phyloP scores from a whole-genome alignment of 2,329 filamentous ascomycete genomes.

The Blastomyces emzantsi region DNA sequence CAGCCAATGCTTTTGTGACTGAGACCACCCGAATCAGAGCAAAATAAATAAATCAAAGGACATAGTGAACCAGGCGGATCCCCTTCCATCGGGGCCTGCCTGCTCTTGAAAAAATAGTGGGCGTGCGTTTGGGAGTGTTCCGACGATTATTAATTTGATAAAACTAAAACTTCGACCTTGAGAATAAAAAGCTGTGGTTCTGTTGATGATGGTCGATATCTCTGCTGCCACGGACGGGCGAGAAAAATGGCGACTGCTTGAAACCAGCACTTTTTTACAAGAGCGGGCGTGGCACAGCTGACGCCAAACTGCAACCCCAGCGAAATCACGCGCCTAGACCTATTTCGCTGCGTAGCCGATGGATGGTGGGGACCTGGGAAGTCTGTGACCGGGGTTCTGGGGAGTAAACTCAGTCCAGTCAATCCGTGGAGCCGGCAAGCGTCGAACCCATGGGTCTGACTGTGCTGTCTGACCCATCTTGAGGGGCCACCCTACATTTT shows the following conservation, averaged over 20 bases:
- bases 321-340: conserved; percentile 4
- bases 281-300: neutral
- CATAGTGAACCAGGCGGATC: neutral
- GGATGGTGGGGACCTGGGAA: neutral
- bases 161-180: neutral
- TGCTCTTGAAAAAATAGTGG: neutral
- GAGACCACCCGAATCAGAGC: neutral
- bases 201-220: neutral
- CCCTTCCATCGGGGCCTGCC: neutral
- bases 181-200: neutral
- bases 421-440: neutral
- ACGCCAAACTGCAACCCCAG: neutral
- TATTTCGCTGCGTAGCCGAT: neutral
- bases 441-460: neutral
- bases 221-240: neutral
- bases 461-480: neutral
- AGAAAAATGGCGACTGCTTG: neutral
- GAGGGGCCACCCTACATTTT: neutral
- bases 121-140: neutral
- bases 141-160: neutral
- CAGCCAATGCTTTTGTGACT: neutral
- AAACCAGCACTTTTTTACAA: neutral
- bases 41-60: neutral
- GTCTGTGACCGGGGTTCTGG: neutral
- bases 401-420: neutral